Evolutionary conservation across 2,329 filamentous ascomycete species (phyloP), one percentile per base, ranked within the genome.

Genomic region (Pseudocercospora vitis): DNA sequence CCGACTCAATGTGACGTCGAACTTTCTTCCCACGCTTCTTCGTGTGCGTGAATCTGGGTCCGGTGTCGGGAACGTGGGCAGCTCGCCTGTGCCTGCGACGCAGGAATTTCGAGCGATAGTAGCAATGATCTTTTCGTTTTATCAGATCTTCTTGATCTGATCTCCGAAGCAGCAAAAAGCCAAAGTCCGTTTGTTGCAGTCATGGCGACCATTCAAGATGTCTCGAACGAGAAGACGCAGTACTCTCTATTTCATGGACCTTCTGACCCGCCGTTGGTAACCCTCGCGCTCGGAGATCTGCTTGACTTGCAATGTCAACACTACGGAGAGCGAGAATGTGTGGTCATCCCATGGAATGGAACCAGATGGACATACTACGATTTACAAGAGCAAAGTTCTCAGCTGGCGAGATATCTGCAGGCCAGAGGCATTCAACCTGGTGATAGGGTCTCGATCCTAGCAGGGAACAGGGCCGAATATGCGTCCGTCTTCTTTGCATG

Each of bases 281-380:
- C 89, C 55, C 73, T 90, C 46, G 90, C 86, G 0, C 78, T 91
- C 6, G 85, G 85, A 4, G 85, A 89, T 66, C 78, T 91, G 1
- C 77, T 91, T 32, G 84, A 87, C 55, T 77, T 88, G 11, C 88
- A 91, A 71, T 84, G 81, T 39, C 77, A 82, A 46, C 78, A 83
- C 44, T 83, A 87, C 68, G 81, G 83, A 19, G 76, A 80, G 47
- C 78, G 81, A 50, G 87, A 91, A 67, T 87, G 83, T 56, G 71
- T 91, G 35, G 79, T 91, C 19, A 86, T 88, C 47, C 85, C 87
- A 0, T 91, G 87, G 87, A 90, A 87, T 0, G 84, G 83, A 1
- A 81, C 85, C 3, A 77, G 88, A 63, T 91, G 87, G 87, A 83
- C 82, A 47, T 86, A 87, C 8, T 63, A 70, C 46, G 64, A 68